Evolutionary conservation across 257 asterid species (phyloP).

Genomic region (Mentha longifolia): DNA sequence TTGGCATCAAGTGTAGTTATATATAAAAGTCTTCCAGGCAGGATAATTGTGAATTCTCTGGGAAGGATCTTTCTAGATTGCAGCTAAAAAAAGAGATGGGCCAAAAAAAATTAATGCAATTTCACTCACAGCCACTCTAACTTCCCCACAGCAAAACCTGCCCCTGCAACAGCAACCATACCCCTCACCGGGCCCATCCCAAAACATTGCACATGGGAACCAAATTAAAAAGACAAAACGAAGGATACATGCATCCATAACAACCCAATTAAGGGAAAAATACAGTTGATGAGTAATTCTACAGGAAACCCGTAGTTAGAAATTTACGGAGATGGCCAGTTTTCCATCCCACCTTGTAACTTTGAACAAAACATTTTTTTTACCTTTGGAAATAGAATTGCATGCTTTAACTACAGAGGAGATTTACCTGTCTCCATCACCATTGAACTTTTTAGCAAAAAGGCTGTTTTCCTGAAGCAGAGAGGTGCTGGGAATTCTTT

Average conservation of each 20-base stretch:
- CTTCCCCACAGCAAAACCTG: not conserved
- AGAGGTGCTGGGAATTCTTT: constrained; percentile 59
- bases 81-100: constrained; percentile 2
- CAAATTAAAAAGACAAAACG: not conserved
- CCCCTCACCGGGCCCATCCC: constrained; percentile 8
- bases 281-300: not conserved
- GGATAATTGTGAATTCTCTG: not conserved
- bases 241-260: constrained; percentile 18
- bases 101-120: not conserved
- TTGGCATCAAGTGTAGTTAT: not conserved
- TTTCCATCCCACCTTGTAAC: constrained; percentile 2
- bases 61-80: not conserved
- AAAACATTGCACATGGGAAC: constrained; percentile 11
- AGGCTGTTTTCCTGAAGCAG: constrained; percentile 58
- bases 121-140: not conserved
- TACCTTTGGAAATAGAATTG: not conserved
- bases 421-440: constrained; percentile 83
- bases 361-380: not conserved
- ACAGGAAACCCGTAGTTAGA: too few species aligned
- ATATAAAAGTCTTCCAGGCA: not conserved
- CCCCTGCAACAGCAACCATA: constrained; percentile 5
- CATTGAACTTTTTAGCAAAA: constrained; percentile 55
- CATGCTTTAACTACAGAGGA: constrained; percentile 11
- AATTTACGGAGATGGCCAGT: constrained; percentile 18
- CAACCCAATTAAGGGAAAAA: not conserved